phyloP scores from a whole-genome alignment of 1,139 yeast species.

The Magnusiomyces suaveolens region DNA sequence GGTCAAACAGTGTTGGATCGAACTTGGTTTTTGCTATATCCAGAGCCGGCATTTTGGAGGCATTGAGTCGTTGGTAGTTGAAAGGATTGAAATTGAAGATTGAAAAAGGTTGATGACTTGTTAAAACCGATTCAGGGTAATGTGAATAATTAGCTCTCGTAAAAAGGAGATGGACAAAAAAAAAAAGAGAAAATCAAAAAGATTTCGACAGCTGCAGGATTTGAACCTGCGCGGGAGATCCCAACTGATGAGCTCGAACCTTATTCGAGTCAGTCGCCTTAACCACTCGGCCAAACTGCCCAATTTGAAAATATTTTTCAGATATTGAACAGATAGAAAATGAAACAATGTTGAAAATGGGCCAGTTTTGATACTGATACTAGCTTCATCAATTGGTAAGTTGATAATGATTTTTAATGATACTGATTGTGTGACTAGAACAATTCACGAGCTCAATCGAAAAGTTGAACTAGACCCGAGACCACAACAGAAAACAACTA shows the following conservation, averaged over 20 bases:
- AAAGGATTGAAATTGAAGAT: too few species aligned
- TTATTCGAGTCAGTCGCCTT: constrained; percentile 16
- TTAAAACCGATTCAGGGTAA: too few species aligned
- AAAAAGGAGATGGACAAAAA: not conserved
- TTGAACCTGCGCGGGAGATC: constrained; percentile 19
- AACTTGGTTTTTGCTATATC: constrained; percentile 13
- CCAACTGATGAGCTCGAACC: constrained; percentile 14
- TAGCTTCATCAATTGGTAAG: not conserved
- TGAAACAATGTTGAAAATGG: not conserved
- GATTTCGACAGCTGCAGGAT: constrained; percentile 16
- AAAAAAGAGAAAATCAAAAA: not conserved
- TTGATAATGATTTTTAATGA: too few species aligned
- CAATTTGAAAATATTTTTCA: not conserved
- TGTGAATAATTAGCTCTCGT: not conserved
- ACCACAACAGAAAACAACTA: too few species aligned
- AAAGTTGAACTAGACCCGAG: too few species aligned
- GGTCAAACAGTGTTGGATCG: constrained; percentile 18
- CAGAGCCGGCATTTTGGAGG: not conserved
- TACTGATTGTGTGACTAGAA: too few species aligned
- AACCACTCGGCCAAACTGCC: constrained; percentile 18
- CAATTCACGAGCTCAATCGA: too few species aligned
- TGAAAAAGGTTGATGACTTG: too few species aligned
- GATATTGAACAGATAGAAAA: not conserved
- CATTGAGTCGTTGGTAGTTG: too few species aligned
- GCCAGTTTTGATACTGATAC: not conserved